Conservation (phyloP, 345 rosid genomes). For the Stellera chamaejasme region DNA sequence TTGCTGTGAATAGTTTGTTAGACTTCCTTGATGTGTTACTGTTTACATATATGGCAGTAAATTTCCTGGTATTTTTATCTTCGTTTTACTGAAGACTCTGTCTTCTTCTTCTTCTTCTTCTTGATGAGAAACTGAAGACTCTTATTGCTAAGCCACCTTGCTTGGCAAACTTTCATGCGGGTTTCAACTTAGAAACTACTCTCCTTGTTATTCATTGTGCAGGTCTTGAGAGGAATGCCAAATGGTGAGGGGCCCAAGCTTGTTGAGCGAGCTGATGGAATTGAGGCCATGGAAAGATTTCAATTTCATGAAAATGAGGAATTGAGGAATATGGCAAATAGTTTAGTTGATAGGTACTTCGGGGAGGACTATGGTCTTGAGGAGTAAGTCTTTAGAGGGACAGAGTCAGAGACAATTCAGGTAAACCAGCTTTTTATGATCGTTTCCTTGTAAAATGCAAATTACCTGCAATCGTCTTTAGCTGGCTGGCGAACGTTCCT, state of each 20-base stretch:
- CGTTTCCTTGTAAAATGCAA: not conserved
- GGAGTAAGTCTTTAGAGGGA: constrained; percentile 17
- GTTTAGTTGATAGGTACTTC: constrained; percentile 76
- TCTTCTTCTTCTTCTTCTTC: too few species aligned
- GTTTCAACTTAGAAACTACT: not conserved
- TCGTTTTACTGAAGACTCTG: not conserved
- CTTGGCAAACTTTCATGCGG: too few species aligned
- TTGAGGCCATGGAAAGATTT: constrained; percentile 90
- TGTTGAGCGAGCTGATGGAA: constrained; percentile 92
- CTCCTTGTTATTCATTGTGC: constrained; percentile 5
- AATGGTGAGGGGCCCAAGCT: constrained; percentile 77
- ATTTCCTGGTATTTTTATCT: not conserved
- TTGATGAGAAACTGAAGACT: too few species aligned
- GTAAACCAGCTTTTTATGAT: not conserved
- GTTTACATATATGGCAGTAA: not conserved
- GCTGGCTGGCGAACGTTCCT: not conserved
- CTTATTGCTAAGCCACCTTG: not conserved
- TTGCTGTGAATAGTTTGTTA: not conserved
- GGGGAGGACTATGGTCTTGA: constrained; percentile 85
- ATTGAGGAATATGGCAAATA: constrained; percentile 88
- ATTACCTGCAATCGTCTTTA: too few species aligned
- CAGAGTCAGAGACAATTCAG: too few species aligned
- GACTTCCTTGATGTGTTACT: not conserved
- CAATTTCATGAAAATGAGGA: constrained; percentile 97
- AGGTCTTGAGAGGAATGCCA: constrained; percentile 96